Base-by-base conservation (phyloP, 1,284 basidiomycete genomes). In the Cryptococcus maquisensis region DNA sequence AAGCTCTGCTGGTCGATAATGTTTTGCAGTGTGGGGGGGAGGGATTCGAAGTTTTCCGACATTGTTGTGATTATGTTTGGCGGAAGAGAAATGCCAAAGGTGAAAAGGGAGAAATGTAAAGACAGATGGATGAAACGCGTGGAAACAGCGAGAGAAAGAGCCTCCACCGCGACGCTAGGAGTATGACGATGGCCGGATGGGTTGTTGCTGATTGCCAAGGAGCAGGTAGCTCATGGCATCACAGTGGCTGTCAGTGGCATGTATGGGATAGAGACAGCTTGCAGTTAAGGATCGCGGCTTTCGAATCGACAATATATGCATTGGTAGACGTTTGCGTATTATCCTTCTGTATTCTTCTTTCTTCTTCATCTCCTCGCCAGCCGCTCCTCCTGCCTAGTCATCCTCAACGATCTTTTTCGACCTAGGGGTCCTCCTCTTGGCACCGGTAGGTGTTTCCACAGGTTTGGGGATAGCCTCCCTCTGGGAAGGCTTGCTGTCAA, bases 21-120 rank as follows among this genome's bases (percentile, higher is more conserved):
- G 69, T 94, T 95, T 79, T 93, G 88, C 15, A 95, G 82, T 3
- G 89, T 92, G 28, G 90, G 85, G 20, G 84, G 82, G 46, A 91
- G 68, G 13, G 73, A 63, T 51, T 75, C 76, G 39, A 73, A 64
- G 28, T 72, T 67, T 50, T 68, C 69, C 32, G 50, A 35, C 28
- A 54, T 32, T 37, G 15, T 56, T 35, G 15, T 39, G 8, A 35
- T 16, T 51, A 18, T 16, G 15, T 21, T 26, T 36, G 37, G 26
- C n/a, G 32, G 35, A 15, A 4, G 24, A 36, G 18, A 36, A 32
- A 9, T 3, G 40, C 7, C 23, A 40, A 7, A 32, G 10, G 16
- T 15, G 16, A 40, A 40, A 40, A 15, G 16, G 20, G 23, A 10
- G 10, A n/a, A 44, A 18, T 21, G 20, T 21, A 4, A 35, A 28